Evolutionary conservation across 139 green algal genomes (phyloP).

Genomic region (Tetradesmus lagerheimii): DNA sequence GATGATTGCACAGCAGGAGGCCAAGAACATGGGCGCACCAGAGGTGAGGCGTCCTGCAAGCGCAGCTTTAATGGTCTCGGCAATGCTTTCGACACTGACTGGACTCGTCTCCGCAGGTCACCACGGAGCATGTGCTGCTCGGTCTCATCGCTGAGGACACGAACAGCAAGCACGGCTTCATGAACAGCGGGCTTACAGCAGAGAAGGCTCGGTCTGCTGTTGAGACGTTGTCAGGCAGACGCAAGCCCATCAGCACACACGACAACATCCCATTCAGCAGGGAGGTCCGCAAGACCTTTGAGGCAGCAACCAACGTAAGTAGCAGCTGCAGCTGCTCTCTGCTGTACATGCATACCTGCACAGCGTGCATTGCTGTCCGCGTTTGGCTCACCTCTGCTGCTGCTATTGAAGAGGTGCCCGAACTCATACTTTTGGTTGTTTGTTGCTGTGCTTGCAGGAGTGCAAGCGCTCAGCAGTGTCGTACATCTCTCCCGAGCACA

Average conservation of each 20-base stretch:
- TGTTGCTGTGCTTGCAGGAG: slow-evolving; percentile 67
- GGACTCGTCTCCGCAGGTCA: slow-evolving; percentile 66
- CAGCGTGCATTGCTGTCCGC: background rate
- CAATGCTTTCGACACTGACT: background rate
- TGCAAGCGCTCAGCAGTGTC: slow-evolving; percentile 80
- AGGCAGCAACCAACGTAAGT: slow-evolving; percentile 80
- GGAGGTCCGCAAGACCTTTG: slow-evolving; percentile 85
- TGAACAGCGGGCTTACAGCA: slow-evolving; percentile 77
- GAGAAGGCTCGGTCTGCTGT: slow-evolving; percentile 53
- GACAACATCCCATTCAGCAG: slow-evolving; percentile 82
- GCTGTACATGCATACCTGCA: background rate
- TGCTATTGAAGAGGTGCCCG: background rate
- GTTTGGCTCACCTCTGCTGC: background rate
- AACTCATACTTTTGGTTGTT: no score
- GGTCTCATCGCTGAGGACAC: slow-evolving; percentile 87
- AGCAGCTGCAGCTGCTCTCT: background rate
- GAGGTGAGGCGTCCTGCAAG: slow-evolving; percentile 65
- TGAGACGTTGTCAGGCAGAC: slow-evolving; percentile 55
- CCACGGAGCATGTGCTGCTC: slow-evolving; percentile 90
- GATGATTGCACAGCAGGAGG: slow-evolving; percentile 86
- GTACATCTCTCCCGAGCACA: slow-evolving; percentile 95
- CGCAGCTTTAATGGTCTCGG: background rate
- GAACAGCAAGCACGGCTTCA: slow-evolving; percentile 70
- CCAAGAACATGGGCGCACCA: slow-evolving; percentile 64
- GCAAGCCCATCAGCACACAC: slow-evolving; percentile 46